These are phyloP conservation scores for Anacardium occidentale DNA, from an alignment of 345 rosid species.

Conservation along the genomic window DNA sequence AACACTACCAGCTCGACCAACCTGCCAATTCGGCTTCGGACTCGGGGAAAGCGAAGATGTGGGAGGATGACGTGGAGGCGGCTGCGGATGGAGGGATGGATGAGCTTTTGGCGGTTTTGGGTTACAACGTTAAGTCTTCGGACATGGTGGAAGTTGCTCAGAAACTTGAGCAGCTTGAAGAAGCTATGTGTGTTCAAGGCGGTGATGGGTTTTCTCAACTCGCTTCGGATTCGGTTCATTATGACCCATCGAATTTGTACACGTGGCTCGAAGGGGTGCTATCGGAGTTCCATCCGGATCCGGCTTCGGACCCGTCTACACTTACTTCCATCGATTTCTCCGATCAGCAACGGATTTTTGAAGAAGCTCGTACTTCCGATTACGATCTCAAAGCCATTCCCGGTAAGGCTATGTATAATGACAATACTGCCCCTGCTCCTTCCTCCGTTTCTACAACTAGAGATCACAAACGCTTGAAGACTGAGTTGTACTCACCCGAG, in stretches of 20 bases:
- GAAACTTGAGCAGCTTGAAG: constrained; percentile 77
- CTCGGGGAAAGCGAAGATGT: constrained; percentile 49
- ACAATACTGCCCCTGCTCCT: constrained; percentile 31
- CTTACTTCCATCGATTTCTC: constrained; percentile 37
- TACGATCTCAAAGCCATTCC: constrained; percentile 75
- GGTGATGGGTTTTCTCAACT: constrained; percentile 61
- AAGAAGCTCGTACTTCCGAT: constrained; percentile 44
- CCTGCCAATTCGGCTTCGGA: constrained; percentile 15
- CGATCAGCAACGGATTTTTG: constrained; percentile 17
- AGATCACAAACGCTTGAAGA: constrained; percentile 39
- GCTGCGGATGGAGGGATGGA: constrained; percentile 53
- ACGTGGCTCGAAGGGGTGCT: constrained; percentile 69
- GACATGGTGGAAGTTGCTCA: constrained; percentile 91
- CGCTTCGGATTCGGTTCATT: constrained; percentile 66
- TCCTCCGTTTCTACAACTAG: constrained; percentile 11
- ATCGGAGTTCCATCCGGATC: constrained; percentile 56
- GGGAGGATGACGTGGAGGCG: constrained; percentile 34
- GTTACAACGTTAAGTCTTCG: constrained; percentile 70
- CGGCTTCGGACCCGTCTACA: constrained; percentile 35
- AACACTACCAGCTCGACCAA: constrained; percentile 38
- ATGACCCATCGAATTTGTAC: constrained; percentile 70
- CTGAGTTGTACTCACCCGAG: constrained; percentile 25
- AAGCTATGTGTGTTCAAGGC: constrained; percentile 56
- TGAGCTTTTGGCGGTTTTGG: constrained; percentile 68
- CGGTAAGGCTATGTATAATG: constrained; percentile 56